Percentiles rank a stretch among this genome's conserved stretches.
Evolutionary conservation across 495 filamentous ascomycete species (phyloP).

Genomic region (Mycothermus thermophilus): DNA sequence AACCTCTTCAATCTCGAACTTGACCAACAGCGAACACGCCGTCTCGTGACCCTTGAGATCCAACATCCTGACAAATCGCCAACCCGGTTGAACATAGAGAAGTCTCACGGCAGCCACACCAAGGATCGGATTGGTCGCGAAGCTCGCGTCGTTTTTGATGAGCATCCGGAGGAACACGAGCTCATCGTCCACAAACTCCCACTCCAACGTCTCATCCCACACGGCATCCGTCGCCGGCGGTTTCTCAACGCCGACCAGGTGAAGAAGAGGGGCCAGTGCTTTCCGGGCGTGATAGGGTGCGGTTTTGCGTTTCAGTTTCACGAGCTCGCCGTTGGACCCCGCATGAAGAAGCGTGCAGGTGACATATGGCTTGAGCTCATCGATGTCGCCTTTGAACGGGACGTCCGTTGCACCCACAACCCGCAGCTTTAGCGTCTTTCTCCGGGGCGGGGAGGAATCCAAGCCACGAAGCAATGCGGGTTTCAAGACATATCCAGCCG

Average conservation of each 20-base stretch:
- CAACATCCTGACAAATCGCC: conserved; percentile 40
- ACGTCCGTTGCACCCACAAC: conserved; percentile 38
- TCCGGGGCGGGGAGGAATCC: no score
- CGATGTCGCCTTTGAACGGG: conserved; percentile 23
- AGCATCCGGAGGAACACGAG: conserved; percentile 38
- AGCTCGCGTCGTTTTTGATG: conserved; percentile 41
- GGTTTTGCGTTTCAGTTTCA: conserved; percentile 37
- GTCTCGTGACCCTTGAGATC: conserved; percentile 41
- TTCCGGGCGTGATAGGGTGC: conserved; percentile 31
- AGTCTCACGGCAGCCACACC: conserved; percentile 35
- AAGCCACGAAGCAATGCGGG: conserved; percentile 34
- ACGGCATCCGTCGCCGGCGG: conserved; percentile 32
- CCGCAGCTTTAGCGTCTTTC: conserved; percentile 30
- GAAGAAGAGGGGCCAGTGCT: conserved; percentile 20
- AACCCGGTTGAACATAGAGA: conserved; percentile 33
- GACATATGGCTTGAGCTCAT: conserved; percentile 37
- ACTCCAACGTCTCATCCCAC: conserved; percentile 40
- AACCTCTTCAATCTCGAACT: conserved; percentile 30
- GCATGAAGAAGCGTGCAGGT: conserved; percentile 39
- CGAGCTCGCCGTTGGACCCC: conserved; percentile 12
- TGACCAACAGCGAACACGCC: conserved; percentile 35
- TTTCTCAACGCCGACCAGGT: conserved; percentile 15
- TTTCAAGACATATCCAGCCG: conserved; percentile 41
- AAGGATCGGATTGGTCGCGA: conserved; percentile 34
- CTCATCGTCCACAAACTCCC: conserved; percentile 42